Percentiles rank a stretch among this genome's conserved stretches.
These are phyloP conservation scores for Cardamine resedifolia DNA, from an alignment of 345 rosid genomes.

Conservation along the genomic window DNA sequence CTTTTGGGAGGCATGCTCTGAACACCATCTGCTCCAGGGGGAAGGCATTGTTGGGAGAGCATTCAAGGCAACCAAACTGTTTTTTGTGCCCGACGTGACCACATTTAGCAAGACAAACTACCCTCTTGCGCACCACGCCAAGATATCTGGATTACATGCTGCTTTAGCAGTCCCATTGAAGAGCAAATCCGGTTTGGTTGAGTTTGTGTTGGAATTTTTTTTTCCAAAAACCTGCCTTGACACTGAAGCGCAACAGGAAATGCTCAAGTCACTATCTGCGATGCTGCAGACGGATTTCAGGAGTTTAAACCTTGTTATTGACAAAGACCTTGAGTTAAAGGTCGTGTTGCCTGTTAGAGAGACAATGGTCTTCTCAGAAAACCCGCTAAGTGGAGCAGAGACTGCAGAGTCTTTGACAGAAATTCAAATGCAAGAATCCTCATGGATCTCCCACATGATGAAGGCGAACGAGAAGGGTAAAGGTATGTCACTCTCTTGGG, in stretches of 20 bases:
- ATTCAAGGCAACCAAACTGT: conserved; percentile 52
- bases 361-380: conserved; percentile 39
- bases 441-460: conserved; percentile 60
- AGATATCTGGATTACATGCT: conserved; percentile 64
- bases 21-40: conserved; percentile 69
- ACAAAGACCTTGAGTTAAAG: conserved; percentile 55
- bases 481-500: conserved; percentile 62
- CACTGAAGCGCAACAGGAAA: conserved; percentile 45
- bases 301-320: conserved; percentile 52
- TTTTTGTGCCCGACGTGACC: conserved; percentile 65
- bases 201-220: conserved; percentile 82
- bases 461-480: conserved; percentile 65
- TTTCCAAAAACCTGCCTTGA: conserved; percentile 66
- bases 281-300: conserved; percentile 55
- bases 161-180: conserved; percentile 77
- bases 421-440: conserved; percentile 45
- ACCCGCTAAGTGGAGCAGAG: conserved; percentile 18
- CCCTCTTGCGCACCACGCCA: conserved; percentile 87
- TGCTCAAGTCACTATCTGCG: conserved; percentile 50
- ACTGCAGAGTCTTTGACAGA: conserved; percentile 43
- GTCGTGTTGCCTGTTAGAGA: conserved; percentile 42
- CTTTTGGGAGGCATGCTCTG: conserved; percentile 78
- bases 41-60: conserved; percentile 91
- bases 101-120: conserved; percentile 66
- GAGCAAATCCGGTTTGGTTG: conserved; percentile 49